Evolutionary conservation across 2,329 filamentous ascomycete species (phyloP).

Genomic region (Aspergillus neoniger): DNA sequence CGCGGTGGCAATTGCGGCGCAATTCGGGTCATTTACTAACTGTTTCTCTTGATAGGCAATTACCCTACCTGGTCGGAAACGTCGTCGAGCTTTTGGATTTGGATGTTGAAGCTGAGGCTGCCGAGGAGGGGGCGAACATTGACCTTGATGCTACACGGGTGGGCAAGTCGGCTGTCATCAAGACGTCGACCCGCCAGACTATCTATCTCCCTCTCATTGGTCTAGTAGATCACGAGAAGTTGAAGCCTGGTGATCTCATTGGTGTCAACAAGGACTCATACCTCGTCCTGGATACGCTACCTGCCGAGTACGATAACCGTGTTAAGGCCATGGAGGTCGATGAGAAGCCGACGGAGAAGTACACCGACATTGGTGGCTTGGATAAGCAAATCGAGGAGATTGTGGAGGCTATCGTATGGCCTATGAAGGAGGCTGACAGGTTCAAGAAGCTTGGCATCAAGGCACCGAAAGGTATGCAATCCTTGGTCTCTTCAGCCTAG

Average conservation of each 20-base stretch:
- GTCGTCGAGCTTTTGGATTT: conserved; percentile 96
- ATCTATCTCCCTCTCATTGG: conserved; percentile 98
- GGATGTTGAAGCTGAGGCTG: conserved; percentile 92
- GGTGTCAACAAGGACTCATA: conserved; percentile 99
- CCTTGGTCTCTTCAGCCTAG: background rate
- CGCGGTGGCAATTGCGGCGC: conserved; percentile 8
- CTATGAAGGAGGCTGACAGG: conserved; percentile 98
- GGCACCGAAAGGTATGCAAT: conserved; percentile 82
- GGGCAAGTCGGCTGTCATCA: conserved; percentile 98
- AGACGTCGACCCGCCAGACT: conserved; percentile 96
- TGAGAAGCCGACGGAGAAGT: conserved; percentile 99
- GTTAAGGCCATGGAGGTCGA: conserved; percentile 99
- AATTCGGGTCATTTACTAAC: conserved; percentile 7
- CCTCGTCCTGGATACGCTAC: conserved; percentile 91
- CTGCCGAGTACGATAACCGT: conserved; percentile 96
- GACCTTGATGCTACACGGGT: conserved; percentile 95
- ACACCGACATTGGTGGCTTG: conserved; percentile 93
- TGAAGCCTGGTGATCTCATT: conserved; percentile 95
- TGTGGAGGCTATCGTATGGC: conserved; percentile 98
- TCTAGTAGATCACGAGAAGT: conserved; percentile 88
- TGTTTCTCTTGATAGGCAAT: conserved; percentile 64
- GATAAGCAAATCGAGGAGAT: conserved; percentile 99
- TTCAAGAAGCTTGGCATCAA: conserved; percentile 99
- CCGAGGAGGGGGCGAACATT: conserved; percentile 97
- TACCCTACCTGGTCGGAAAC: conserved; percentile 97